Conservation (phyloP, 345 rosid genomes). For the Aquilaria sinensis region DNA sequence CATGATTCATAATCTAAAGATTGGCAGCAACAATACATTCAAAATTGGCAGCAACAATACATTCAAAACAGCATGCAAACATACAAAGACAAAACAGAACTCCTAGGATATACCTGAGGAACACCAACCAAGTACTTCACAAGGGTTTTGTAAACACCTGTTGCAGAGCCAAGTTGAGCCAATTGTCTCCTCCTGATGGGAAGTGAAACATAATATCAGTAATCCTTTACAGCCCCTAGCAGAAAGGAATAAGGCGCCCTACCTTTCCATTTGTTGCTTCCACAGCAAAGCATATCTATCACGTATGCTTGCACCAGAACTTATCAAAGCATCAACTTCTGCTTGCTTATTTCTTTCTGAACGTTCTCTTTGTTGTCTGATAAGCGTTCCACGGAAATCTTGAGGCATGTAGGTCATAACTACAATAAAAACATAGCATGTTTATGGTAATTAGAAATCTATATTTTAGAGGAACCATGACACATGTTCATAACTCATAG, state of each 20-base stretch:
- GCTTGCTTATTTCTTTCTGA: constrained; percentile 99
- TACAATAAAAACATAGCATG: constrained; percentile 19
- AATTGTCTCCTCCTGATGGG: constrained; percentile 77
- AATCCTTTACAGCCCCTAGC: constrained; percentile 8
- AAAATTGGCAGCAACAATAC: too few species aligned
- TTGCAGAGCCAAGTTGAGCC: constrained; percentile 94
- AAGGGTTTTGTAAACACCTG: constrained; percentile 97
- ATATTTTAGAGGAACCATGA: too few species aligned
- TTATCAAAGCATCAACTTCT: constrained; percentile 75
- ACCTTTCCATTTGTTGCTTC: constrained; percentile 99
- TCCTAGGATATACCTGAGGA: constrained; percentile 67
- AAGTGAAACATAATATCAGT: constrained; percentile 12
- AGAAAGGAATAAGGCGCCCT: constrained; percentile 15
- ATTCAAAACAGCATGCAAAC: too few species aligned
- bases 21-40: too few species aligned
- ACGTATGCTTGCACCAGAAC: constrained; percentile 74
- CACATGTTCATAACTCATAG: too few species aligned
- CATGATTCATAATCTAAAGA: too few species aligned
- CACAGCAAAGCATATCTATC: constrained; percentile 80
- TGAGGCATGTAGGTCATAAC: constrained; percentile 99
- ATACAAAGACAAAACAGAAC: too few species aligned
- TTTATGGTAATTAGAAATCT: too few species aligned
- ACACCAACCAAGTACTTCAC: constrained; percentile 98
- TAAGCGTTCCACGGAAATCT: constrained; percentile 90
- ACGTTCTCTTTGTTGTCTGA: constrained; percentile 84